These are phyloP conservation scores for Fusarium sp. DNA, from an alignment of 2,329 filamentous ascomycete species.

Conservation along the genomic window DNA sequence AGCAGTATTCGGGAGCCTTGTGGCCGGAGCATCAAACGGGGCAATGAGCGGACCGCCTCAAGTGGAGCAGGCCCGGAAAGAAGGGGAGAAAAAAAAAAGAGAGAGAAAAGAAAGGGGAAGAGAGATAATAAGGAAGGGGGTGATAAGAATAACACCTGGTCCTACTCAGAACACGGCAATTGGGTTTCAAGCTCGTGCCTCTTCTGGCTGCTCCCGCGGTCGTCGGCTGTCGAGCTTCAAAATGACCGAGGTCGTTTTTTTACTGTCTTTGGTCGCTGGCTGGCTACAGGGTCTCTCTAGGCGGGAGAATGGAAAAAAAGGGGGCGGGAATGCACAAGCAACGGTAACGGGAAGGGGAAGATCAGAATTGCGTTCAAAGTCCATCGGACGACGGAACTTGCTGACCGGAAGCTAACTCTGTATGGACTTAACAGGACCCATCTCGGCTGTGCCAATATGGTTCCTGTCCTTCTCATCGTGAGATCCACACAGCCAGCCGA, in stretches of 20 bases:
- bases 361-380: conserved; percentile 5
- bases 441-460: conserved; percentile 27
- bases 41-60: conserved; percentile 25
- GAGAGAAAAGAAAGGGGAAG: conserved; percentile 6
- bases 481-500: conserved; percentile 26
- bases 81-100: conserved; percentile 30
- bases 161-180: conserved; percentile 12
- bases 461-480: neutral
- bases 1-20: conserved; percentile 33
- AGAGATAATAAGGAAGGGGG: conserved; percentile 17
- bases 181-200: conserved; percentile 19
- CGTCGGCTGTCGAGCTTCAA: conserved; percentile 38
- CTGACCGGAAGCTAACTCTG: conserved; percentile 29
- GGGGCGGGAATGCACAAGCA: neutral
- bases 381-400: conserved; percentile 24
- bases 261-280: neutral
- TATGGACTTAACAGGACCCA: conserved; percentile 15
- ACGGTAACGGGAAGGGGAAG: conserved; percentile 1
- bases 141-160: conserved; percentile 25
- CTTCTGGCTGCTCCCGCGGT: conserved; percentile 26
- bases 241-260: conserved; percentile 37
- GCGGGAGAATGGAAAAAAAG: conserved; percentile 30
- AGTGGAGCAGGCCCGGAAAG: conserved; percentile 44
- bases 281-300: conserved; percentile 6
- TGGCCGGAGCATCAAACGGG: conserved; percentile 38